Percentiles rank a stretch among this genome's conserved stretches.
phyloP scores from a whole-genome alignment of 2,329 filamentous ascomycete genomes.

The Colletotrichum sp. region DNA sequence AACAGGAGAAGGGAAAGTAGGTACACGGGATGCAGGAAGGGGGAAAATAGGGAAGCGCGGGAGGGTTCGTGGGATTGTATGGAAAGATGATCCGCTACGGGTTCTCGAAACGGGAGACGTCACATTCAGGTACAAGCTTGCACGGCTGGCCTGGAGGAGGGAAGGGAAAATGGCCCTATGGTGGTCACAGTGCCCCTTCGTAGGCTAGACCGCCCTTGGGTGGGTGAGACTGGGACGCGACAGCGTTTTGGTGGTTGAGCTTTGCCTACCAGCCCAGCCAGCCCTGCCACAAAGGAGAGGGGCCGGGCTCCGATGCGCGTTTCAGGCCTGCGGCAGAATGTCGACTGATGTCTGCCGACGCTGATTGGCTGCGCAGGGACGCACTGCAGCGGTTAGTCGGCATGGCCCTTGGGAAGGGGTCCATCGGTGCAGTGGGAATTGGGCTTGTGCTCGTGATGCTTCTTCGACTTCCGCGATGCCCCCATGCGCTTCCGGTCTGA shows the following conservation, averaged over 20 bases:
- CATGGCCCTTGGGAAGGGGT: conserved; percentile 5
- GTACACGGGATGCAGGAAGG: conserved; percentile 15
- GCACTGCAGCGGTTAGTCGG: conserved; percentile 17
- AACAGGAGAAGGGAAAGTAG: neutral
- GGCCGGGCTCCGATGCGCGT: conserved; percentile 10
- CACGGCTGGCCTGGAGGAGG: conserved; percentile 16
- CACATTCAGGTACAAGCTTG: conserved; percentile 20
- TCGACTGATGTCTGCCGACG: conserved; percentile 16
- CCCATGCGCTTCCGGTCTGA: neutral
- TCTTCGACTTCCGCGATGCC: neutral
- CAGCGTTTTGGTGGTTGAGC: conserved; percentile 11
- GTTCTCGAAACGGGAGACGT: conserved; percentile 31
- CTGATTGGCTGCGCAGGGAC: conserved; percentile 12
- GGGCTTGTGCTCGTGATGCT: neutral
- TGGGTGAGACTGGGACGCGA: conserved; percentile 17
- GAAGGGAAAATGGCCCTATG: conserved; percentile 13
- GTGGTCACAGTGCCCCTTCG: conserved; percentile 20
- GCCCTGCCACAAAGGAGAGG: conserved; percentile 8
- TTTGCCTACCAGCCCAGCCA: neutral
- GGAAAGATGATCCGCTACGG: conserved; percentile 8
- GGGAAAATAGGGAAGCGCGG: neutral
- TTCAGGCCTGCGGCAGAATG: conserved; percentile 28
- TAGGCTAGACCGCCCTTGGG: conserved; percentile 14
- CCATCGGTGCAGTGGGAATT: neutral
- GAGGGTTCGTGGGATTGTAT: conserved; percentile 5